These are phyloP conservation scores for Hyphopichia pseudoburtonii DNA, from an alignment of 1,139 yeast species.

Conservation along the genomic window DNA sequence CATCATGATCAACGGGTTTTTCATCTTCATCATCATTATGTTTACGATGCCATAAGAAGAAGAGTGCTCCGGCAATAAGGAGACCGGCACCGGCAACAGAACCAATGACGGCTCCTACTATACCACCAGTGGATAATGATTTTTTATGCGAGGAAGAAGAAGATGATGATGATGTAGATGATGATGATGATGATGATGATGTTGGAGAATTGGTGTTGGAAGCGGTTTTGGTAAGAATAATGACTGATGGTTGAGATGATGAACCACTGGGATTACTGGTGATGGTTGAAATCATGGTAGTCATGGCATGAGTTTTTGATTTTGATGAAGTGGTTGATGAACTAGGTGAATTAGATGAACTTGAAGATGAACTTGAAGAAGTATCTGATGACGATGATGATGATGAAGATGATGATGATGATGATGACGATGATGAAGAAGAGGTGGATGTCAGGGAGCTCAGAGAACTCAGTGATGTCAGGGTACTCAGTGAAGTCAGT, in stretches of 20 bases:
- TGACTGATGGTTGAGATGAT: constrained; percentile 2
- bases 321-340: constrained; percentile 5
- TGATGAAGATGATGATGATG: constrained; percentile 11
- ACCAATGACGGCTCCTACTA: constrained; percentile 74
- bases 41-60: constrained; percentile 45
- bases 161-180: constrained; percentile 7
- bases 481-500: constrained; percentile 10
- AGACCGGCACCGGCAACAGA: constrained; percentile 50
- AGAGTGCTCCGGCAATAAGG: constrained; percentile 35
- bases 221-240: constrained; percentile 7
- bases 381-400: constrained; percentile 4
- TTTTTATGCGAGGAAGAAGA: constrained; percentile 13
- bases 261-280: constrained; percentile 3
- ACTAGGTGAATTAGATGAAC: constrained; percentile 8
- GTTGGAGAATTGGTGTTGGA: constrained; percentile 11
- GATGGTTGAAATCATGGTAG: constrained; percentile 5
- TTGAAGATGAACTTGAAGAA: constrained; percentile 5
- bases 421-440: constrained; percentile 8
- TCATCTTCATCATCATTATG: constrained; percentile 32
- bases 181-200: constrained; percentile 10
- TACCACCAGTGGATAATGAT: constrained; percentile 59
- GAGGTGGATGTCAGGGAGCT: constrained; percentile 5
- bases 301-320: not conserved
- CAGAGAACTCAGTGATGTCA: constrained; percentile 13
- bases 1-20: constrained; percentile 38